Evolutionary conservation across 179 eudicot species (phyloP), one percentile per base, ranked within the genome.

Genomic region (Patellifolia procumbens): DNA sequence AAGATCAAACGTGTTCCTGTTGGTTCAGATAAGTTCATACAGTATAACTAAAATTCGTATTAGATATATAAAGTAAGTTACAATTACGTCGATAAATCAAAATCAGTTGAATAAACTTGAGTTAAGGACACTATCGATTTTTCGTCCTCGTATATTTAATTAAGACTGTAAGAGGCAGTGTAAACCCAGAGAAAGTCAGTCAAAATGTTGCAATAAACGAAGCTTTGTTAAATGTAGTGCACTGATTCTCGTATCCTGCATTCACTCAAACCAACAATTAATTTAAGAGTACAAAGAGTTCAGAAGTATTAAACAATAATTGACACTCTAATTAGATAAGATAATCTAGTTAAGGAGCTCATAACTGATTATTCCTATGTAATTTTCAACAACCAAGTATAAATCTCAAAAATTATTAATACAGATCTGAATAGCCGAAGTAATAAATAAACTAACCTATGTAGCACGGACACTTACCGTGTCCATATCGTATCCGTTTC

Each of bases 191-290:
- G 82, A 74, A 37, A 31, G 64, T 32, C 32, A 29, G 67, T 52
- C 58, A 78, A 73, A 20, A 55, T 22, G 58, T 42, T 56, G 59
- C 63, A 46, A n/a, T 24, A 15, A 66, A 55, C 73, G 35, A 73
- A 39, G 68, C 59, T 43, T 39, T 63, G 46, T 78, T 53, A 34
- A 64, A 35, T 74, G 7, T 16, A 22, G 49, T 66, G 77, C 78
- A 79, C 74, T 79, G 78, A 74, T 68, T 79, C 82, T 61, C 62
- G 78, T 68, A 43, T 58, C 63, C 72, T 74, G 75, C 79, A 80
- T 80, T 31, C 66, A 76, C 20, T 45, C 34, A 45, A 20, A 46
- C 1, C 32, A 22, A 68, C 22, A 45, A 17, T 31, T 1, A 29
- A 28, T 29, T 24, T 42, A 68, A 39, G 12, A 66, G 45, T 42